Conservation (phyloP, 73 alveolate species). For the Paramecium bursaria region DNA sequence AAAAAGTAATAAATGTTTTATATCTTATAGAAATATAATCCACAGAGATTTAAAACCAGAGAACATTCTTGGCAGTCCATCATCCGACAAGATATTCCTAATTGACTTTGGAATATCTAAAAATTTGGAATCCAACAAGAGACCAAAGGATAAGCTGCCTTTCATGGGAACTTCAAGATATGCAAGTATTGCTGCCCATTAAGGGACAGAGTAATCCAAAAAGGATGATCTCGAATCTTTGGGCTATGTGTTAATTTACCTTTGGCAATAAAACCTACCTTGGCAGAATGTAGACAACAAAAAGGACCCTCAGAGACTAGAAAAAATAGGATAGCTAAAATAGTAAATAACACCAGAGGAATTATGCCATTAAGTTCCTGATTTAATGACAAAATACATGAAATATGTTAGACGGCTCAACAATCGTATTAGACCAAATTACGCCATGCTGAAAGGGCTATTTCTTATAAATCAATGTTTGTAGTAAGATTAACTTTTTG, state of each 20-base stretch:
- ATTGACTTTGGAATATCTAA: slow-evolving; percentile 56
- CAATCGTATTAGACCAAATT: neutral
- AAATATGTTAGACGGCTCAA: slow-evolving; percentile 1
- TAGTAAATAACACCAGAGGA: slow-evolving; percentile 9
- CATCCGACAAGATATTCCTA: slow-evolving; percentile 13
- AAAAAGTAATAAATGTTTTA: neutral
- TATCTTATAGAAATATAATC: slow-evolving; percentile 16
- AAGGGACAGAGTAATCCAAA: slow-evolving; percentile 72
- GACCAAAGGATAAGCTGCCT: slow-evolving; percentile 6
- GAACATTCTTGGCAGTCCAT: slow-evolving; percentile 14
- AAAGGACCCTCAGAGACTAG: slow-evolving; percentile 29
- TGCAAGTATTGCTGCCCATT: slow-evolving; percentile 76
- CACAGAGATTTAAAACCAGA: slow-evolving; percentile 59
- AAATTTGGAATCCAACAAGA: slow-evolving; percentile 66
- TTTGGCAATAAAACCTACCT: slow-evolving; percentile 72
- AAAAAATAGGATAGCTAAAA: slow-evolving; percentile 54
- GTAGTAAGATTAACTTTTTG: slow-evolving; percentile 7
- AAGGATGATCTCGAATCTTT: slow-evolving; percentile 81
- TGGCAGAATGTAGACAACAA: slow-evolving; percentile 74
- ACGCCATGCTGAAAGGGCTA: slow-evolving; percentile 33
- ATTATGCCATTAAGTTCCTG: slow-evolving; percentile 39
- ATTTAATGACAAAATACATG: slow-evolving; percentile 26
- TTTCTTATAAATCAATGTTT: neutral
- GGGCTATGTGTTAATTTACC: slow-evolving; percentile 76
- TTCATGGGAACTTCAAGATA: slow-evolving; percentile 82